These are phyloP conservation scores for Plasmodium relictum DNA, from an alignment of 169 alveolate genomes.

Conservation along the genomic window DNA sequence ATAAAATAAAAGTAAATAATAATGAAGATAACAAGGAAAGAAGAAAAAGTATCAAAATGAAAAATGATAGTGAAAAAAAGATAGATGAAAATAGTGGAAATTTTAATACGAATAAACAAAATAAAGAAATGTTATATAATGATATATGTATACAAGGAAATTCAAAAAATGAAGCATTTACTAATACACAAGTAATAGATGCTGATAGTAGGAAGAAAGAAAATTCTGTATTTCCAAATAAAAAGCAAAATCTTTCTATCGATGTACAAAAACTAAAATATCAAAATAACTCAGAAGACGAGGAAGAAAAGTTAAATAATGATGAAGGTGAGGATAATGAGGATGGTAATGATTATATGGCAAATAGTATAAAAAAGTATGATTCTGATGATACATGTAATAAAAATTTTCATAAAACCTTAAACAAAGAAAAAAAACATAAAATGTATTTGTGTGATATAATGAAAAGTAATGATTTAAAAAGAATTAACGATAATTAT, in stretches of 20 bases:
- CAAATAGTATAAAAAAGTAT: slow-evolving; percentile 10
- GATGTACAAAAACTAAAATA: too few species aligned
- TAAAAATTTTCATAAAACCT: slow-evolving; percentile 1
- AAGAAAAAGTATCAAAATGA: not conserved
- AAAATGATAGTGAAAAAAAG: not conserved
- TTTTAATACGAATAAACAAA: not conserved
- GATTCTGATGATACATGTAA: slow-evolving; percentile 29
- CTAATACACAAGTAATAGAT: not conserved
- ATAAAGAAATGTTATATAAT: slow-evolving; percentile 5
- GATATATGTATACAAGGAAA: not conserved
- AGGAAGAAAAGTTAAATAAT: slow-evolving; percentile 5
- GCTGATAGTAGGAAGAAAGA: not conserved
- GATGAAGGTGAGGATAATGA: slow-evolving; percentile 31
- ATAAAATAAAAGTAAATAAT: not conserved
- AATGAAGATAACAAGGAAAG: not conserved
- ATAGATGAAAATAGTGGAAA: slow-evolving; percentile 8
- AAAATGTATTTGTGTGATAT: slow-evolving; percentile 28
- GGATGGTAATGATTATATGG: slow-evolving; percentile 9
- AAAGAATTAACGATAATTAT: slow-evolving; percentile 25
- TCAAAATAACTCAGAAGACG: not conserved
- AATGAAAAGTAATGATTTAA: slow-evolving; percentile 31
- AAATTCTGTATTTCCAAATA: not conserved
- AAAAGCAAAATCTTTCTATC: not conserved
- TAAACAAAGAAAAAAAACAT: slow-evolving; percentile 38
- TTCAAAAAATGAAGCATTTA: not conserved